phyloP scores from a whole-genome alignment of 176 grass and related monocot species.

The Typha latifolia region DNA sequence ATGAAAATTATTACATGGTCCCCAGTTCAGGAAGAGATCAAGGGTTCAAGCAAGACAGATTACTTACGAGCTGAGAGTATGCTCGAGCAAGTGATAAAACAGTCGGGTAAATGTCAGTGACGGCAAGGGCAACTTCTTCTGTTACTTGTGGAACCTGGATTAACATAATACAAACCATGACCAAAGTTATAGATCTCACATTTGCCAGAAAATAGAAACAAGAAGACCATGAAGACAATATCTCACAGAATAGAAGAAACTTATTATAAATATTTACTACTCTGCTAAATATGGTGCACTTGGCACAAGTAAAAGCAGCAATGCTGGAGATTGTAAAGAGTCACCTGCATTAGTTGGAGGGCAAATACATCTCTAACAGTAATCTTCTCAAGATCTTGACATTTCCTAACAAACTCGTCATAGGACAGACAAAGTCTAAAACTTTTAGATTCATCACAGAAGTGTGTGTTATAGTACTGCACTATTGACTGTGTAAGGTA shows the following conservation, averaged over 20 bases:
- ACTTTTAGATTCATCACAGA: constrained; percentile 22
- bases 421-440: constrained; percentile 46
- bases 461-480: constrained; percentile 47
- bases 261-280: too few relatives aligned
- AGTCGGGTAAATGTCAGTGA: constrained; percentile 52
- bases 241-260: too few relatives aligned
- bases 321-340: neutral
- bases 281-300: too few relatives aligned
- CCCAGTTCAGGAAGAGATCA: neutral
- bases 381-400: constrained; percentile 53
- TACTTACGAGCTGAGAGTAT: constrained; percentile 50
- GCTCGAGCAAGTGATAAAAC: constrained; percentile 43
- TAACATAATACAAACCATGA: too few relatives aligned
- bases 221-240: too few relatives aligned
- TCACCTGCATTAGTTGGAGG: constrained; percentile 98
- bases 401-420: constrained; percentile 49
- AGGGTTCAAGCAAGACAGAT: neutral
- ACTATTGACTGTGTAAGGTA: constrained; percentile 59
- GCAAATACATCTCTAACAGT: constrained; percentile 72
- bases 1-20: neutral
- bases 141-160: constrained; percentile 78
- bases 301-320: neutral
- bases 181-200: too few relatives aligned
- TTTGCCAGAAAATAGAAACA: too few relatives aligned
- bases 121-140: constrained; percentile 59